Conservation (phyloP, 495 filamentous ascomycete species). For the Hypoxylon perforatum region DNA sequence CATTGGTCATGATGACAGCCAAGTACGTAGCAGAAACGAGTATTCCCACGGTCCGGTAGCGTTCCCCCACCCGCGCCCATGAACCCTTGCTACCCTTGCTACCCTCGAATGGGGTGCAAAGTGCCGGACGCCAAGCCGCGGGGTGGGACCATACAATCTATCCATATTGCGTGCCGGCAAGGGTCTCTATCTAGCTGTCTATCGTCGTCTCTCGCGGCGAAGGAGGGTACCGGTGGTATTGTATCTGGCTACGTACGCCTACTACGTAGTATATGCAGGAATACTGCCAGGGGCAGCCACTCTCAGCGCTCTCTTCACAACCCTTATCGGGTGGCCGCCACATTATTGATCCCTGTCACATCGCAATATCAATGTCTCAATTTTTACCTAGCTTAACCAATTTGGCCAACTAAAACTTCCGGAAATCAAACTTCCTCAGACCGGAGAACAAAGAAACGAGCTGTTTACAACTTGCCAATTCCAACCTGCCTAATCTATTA, state of each 20-base stretch:
- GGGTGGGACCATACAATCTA: conserved; percentile 46
- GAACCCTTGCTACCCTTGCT: background rate
- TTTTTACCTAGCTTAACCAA: conserved; percentile 31
- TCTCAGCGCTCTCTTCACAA: background rate
- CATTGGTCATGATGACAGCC: conserved; percentile 31
- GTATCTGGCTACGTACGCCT: conserved; percentile 13
- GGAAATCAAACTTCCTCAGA: conserved; percentile 28
- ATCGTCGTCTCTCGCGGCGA: background rate
- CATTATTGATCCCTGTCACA: conserved; percentile 31
- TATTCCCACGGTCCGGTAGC: conserved; percentile 16
- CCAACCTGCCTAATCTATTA: conserved; percentile 23
- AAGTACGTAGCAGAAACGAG: conserved; percentile 25
- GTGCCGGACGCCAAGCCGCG: conserved; percentile 44
- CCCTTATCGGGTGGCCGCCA: conserved; percentile 32
- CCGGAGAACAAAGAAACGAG: conserved; percentile 30
- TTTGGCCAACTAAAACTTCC: conserved; percentile 29
- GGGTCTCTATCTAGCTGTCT: conserved; percentile 14
- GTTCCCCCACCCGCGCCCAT: conserved; percentile 33
- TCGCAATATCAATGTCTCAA: conserved; percentile 43
- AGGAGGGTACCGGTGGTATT: conserved; percentile 2
- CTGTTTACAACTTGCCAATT: conserved; percentile 31
- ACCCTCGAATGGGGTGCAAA: conserved; percentile 41
- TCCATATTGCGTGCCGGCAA: conserved; percentile 32
- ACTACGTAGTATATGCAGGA: conserved; percentile 19
- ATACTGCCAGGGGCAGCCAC: conserved; percentile 38